Evolutionary conservation across 164 flowering plant genomes (phyloP).

Genomic region (Brasenia schreberi): DNA sequence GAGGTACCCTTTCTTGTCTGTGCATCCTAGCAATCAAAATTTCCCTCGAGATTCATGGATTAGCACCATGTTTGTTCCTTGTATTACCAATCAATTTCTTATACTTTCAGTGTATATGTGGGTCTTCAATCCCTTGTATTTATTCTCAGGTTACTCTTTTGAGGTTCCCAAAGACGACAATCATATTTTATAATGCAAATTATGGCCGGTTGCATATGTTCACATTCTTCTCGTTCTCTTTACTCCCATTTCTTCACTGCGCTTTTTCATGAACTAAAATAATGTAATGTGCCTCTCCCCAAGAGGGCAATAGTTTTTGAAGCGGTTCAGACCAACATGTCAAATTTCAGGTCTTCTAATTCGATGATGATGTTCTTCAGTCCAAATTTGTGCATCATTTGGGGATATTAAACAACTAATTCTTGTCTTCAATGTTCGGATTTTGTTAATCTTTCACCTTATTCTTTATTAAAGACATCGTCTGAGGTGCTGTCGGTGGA

Average conservation of each 20-base stretch:
- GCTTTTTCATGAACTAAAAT: background rate
- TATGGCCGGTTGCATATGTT: background rate
- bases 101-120: slow-evolving; percentile 12
- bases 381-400: background rate
- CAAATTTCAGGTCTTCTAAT: background rate
- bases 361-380: background rate
- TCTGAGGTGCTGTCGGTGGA: background rate
- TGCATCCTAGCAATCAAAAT: slow-evolving; percentile 12
- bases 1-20: slow-evolving; percentile 6
- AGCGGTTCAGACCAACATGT: background rate
- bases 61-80: background rate
- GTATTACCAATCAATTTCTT: background rate
- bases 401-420: background rate
- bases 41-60: slow-evolving; percentile 4
- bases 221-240: background rate
- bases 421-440: background rate
- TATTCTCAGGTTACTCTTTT: background rate
- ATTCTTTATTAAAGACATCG: background rate
- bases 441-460: background rate
- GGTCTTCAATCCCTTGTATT: slow-evolving; percentile 14
- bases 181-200: background rate
- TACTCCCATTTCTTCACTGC: background rate
- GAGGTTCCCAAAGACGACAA: background rate
- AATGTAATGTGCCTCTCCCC: background rate
- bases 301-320: background rate